These are phyloP conservation scores for Thelonectria rubi DNA, from an alignment of 2,329 filamentous ascomycete genomes.

Conservation along the genomic window DNA sequence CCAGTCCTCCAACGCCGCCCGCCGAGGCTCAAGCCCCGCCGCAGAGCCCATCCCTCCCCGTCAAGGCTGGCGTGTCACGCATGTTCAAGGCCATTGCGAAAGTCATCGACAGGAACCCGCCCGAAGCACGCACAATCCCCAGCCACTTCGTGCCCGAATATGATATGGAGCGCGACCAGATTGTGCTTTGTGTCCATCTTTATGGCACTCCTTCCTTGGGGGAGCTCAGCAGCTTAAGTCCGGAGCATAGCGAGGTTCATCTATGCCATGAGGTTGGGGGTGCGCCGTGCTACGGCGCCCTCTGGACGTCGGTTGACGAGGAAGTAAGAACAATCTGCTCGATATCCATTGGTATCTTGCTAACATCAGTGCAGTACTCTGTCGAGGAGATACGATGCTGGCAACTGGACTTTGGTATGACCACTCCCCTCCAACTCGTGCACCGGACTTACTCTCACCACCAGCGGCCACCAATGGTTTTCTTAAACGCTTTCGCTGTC, in stretches of 20 bases:
- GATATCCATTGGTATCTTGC: background rate
- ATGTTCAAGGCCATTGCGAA: background rate
- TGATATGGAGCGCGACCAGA: background rate
- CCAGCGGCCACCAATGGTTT: background rate
- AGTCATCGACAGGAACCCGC: background rate
- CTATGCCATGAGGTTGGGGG: slow-evolving; percentile 5
- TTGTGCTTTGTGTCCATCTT: background rate
- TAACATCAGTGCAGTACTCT: background rate
- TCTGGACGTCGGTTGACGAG: background rate
- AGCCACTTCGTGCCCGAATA: background rate
- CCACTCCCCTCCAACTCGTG: background rate
- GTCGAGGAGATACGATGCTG: background rate
- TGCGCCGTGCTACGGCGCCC: slow-evolving; percentile 1
- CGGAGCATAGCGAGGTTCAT: background rate
- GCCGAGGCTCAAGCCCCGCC: background rate
- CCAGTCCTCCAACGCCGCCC: background rate
- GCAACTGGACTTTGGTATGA: slow-evolving; percentile 9
- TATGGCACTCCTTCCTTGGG: background rate
- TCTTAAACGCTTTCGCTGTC: slow-evolving; percentile 4
- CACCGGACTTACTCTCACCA: background rate
- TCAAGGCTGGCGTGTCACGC: background rate
- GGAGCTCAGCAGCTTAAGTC: background rate
- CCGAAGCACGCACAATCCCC: background rate
- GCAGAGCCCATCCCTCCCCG: background rate
- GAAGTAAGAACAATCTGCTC: background rate